Evolutionary conservation across 331 rosid genomes (phyloP).

Genomic region (Malus hybrid): DNA sequence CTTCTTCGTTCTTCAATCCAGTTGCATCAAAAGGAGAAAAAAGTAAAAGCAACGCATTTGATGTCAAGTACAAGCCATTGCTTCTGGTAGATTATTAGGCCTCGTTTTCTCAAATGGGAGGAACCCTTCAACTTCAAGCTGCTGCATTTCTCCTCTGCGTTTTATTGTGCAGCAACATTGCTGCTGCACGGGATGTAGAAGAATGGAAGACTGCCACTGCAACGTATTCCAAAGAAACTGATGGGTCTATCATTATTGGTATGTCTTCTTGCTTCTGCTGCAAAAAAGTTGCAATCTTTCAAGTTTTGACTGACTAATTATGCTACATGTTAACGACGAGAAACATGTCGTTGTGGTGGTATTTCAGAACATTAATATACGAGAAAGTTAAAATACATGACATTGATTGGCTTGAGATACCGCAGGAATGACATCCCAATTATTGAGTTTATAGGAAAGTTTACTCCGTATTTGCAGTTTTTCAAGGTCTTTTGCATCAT

Average conservation of each 20-base stretch:
- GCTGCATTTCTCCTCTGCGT: slow-evolving; percentile 44
- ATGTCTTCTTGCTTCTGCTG: slow-evolving; percentile 18
- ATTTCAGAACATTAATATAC: too few species aligned
- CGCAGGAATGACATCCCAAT: neutral
- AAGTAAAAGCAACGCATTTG: neutral
- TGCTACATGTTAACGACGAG: neutral
- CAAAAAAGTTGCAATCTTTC: neutral
- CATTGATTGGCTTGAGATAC: neutral
- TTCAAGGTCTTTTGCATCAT: slow-evolving; percentile 17
- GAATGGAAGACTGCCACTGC: slow-evolving; percentile 90
- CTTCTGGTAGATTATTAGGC: slow-evolving; percentile 4
- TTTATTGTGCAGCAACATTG: slow-evolving; percentile 28
- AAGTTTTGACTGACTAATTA: neutral
- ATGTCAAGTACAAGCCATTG: slow-evolving; percentile 1
- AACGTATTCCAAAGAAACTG: slow-evolving; percentile 65
- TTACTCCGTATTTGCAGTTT: neutral
- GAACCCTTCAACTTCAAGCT: slow-evolving; percentile 23
- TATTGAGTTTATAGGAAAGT: neutral
- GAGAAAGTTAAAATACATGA: neutral
- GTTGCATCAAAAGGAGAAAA: slow-evolving; percentile 10
- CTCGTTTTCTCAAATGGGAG: slow-evolving; percentile 48
- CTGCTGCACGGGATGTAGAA: slow-evolving; percentile 34
- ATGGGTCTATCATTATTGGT: slow-evolving; percentile 79
- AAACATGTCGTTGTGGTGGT: too few species aligned
- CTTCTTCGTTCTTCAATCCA: slow-evolving; percentile 14